Evolutionary conservation across 805 yeast genomes (phyloP), one percentile per base, ranked within the genome.

Genomic region (Saturnispora quitensis): DNA sequence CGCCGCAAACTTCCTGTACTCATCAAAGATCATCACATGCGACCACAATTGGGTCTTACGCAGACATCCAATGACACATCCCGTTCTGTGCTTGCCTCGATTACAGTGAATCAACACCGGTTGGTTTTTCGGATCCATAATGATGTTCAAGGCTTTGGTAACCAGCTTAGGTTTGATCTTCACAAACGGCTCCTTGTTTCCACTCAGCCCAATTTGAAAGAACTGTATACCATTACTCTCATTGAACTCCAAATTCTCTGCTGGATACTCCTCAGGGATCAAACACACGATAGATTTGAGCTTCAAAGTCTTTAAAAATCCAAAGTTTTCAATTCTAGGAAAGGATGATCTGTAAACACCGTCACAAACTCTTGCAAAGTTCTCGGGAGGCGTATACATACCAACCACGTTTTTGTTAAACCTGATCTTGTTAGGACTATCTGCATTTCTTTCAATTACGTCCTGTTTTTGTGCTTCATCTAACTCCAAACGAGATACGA

Each of bases 1-100:
- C 50, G 85, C 85, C 7, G 98, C 96, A 71, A 89, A 93, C 61
- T 91, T 77, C 54, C 99, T 73, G 69, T 93, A 93, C 64, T 93
- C 99, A 61, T 93, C 98, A 62, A 93, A 89, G 18, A 91, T 93
- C 81, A 91, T 86, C 2, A 96, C 84, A 56, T 89, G 68, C 2
- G 95, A 84, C 99, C 99, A 93, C 54, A 83, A 81, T 63, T 91
- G 98, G 50, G 90, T 69, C 60, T 93, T 74, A 54, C 99, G 71
- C 34, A 93, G 74, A 62, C 97, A 91, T 2, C 99, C 99, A 31
- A 93, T 90, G 15, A 93, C 73, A 66, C 98, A 93, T 0, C 99
- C 99, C 0, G 99, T 93, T 59, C 99, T 75, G 66, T 93, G 99
- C 66, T 91, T 93, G 10, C 99, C 99, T 53, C 97, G 73, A 68